Conservation (phyloP, 1,284 basidiomycete genomes). For the Macrocystidia cucumis region DNA sequence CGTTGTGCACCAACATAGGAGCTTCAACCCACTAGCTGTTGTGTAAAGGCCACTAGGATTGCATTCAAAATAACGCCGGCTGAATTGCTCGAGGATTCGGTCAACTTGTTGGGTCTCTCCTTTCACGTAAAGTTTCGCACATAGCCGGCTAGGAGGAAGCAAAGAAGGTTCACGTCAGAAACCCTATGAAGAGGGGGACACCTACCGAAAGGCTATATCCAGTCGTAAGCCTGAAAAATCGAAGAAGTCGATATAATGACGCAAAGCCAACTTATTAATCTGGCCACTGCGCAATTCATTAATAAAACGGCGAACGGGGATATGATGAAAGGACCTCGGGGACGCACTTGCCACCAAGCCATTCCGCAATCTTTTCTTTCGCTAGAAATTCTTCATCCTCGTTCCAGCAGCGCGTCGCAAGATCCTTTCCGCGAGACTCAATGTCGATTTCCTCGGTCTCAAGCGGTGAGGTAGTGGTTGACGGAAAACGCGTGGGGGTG, state of each 20-base stretch:
- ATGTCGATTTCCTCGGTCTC: conserved; percentile 48
- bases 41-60: conserved; percentile 80
- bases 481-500: conserved; percentile 30
- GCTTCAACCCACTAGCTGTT: conserved; percentile 67
- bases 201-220: conserved; percentile 85
- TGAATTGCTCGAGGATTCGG: conserved; percentile 90
- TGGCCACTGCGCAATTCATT: conserved; percentile 42
- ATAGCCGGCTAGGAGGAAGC: conserved; percentile 62
- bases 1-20: too few relatives aligned
- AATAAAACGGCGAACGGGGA: conserved; percentile 10
- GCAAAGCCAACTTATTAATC: conserved; percentile 71
- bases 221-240: conserved; percentile 81
- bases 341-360: conserved; percentile 85
- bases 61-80: conserved; percentile 84
- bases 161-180: conserved; percentile 9
- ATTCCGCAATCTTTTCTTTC: conserved; percentile 92
- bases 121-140: conserved; percentile 87
- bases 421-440: conserved; percentile 61
- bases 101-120: conserved; percentile 98
- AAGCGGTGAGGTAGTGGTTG: conserved; percentile 34
- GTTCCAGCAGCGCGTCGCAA: conserved; percentile 79
- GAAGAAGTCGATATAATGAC: conserved; percentile 83
- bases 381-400: conserved; percentile 81
- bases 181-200: conserved; percentile 1
- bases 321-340: background rate